Evolutionary conservation across 2,329 filamentous ascomycete species (phyloP).

Genomic region (Calonectria crousiana): DNA sequence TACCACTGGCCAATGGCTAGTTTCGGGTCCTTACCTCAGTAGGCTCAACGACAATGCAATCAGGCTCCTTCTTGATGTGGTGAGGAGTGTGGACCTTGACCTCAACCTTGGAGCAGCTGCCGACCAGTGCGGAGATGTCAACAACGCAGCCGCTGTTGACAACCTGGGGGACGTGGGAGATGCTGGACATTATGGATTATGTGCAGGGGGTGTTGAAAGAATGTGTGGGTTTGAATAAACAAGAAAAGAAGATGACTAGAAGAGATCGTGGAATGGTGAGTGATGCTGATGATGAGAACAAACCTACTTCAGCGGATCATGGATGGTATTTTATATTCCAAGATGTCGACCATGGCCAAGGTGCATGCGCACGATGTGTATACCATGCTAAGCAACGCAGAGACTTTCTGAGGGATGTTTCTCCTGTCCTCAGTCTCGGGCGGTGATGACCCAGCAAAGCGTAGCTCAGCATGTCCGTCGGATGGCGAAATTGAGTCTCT

Average conservation of each 20-base stretch:
- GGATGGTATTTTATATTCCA: slow-evolving; percentile 26
- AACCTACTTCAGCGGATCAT: neutral
- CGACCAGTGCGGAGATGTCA: slow-evolving; percentile 37
- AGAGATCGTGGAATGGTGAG: slow-evolving; percentile 11
- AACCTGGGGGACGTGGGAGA: slow-evolving; percentile 37
- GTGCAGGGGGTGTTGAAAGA: slow-evolving; percentile 6
- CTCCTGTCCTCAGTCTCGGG: neutral
- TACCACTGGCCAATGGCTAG: neutral
- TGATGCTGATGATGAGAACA: slow-evolving; percentile 25
- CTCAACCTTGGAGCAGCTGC: slow-evolving; percentile 39
- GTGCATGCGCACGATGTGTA: neutral
- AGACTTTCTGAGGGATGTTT: neutral
- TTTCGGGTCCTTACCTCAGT: slow-evolving; percentile 17
- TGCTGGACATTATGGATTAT: slow-evolving; percentile 34
- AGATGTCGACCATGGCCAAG: neutral
- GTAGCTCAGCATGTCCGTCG: neutral
- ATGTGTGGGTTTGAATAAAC: slow-evolving; percentile 18
- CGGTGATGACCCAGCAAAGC: neutral
- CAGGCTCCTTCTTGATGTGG: slow-evolving; percentile 34
- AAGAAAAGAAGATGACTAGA: slow-evolving; percentile 17
- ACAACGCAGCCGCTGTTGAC: slow-evolving; percentile 35
- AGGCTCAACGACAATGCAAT: slow-evolving; percentile 37
- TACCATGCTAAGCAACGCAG: neutral
- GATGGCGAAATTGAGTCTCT: slow-evolving; percentile 7
- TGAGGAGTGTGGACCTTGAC: slow-evolving; percentile 31